Evolutionary conservation across 768 basidiomycete genomes (phyloP), one percentile per base, ranked within the genome.

Genomic region (Macrolepiota fuliginosa): DNA sequence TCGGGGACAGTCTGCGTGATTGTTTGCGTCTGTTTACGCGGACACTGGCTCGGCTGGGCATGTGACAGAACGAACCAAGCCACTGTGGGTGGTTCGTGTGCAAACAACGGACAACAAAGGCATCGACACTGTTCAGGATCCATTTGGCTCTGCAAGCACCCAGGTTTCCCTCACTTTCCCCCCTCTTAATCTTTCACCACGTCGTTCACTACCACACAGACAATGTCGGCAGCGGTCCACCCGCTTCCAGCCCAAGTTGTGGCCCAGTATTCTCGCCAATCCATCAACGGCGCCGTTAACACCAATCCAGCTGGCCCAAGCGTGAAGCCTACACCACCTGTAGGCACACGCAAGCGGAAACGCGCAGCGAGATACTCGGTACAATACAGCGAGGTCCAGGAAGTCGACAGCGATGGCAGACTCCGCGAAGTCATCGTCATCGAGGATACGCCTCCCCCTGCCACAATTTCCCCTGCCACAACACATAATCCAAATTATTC

Each of bases 401-500:
- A 94, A 76, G 83, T 93, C 72, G 92, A 94, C 76, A 81, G 79
- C 67, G 79, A 88, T 53, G 92, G 92, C 63, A 79, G 81, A 66
- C 79, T 92, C 40, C 79, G 92, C 56, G 92, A 94, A 73, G 90
- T 94, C 72, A 94, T 95, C 74, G 89, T 95, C 68, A 93, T 95
- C 73, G 93, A 95, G 68, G 93, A 95, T 77, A 94, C 93, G 47
- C 92, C 92, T 29, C 88, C 89, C 39, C 92, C 92, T 46, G 84
- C 88, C 58, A 91, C 92, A 54, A 83, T 88, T 70, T 91, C 90
- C 55, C 89, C 91, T 60, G 85, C 90, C 62, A 82, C 87, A 36
- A 87, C 88, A 32, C 83, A 88, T 72, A 86, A 83, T 65, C 82
- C 85, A 63, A 84, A 83, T 63, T 91, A 82, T 74, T 92, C 91